These are phyloP conservation scores for Tolypocladium inflatum DNA, from an alignment of 2,329 filamentous ascomycete genomes.

Conservation along the genomic window DNA sequence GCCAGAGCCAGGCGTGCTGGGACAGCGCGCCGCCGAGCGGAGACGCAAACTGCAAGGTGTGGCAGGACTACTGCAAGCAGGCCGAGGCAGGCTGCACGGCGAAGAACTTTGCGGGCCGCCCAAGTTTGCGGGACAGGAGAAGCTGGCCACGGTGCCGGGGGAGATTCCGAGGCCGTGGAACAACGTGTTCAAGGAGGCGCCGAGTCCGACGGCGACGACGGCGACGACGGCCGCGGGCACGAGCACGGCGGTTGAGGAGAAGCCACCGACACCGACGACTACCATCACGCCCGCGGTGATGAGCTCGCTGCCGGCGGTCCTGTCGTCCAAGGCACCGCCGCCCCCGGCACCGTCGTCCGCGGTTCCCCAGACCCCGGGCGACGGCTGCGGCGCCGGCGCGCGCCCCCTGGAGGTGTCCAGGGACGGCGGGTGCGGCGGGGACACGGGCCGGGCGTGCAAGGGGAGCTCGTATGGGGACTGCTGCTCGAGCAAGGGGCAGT, in stretches of 20 bases:
- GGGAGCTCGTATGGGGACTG: conserved; percentile 32
- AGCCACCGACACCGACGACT: not conserved
- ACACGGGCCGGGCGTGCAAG: conserved; percentile 27
- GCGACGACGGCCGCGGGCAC: not conserved
- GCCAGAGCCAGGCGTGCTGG: conserved; percentile 52
- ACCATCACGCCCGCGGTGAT: not conserved
- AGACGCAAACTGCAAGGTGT: conserved; percentile 47
- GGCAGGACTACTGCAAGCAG: conserved; percentile 50
- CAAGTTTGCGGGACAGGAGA: conserved; percentile 25
- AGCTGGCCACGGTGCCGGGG: conserved; percentile 19
- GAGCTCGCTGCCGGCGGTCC: too few species aligned
- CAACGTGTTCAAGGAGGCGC: conserved; percentile 9
- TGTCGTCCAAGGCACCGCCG: too few species aligned
- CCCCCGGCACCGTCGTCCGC: too few species aligned
- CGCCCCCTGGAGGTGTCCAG: conserved; percentile 1
- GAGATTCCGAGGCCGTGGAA: conserved; percentile 22
- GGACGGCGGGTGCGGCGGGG: conserved; percentile 30
- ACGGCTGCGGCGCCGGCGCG: conserved; percentile 13
- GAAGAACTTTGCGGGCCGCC: conserved; percentile 36
- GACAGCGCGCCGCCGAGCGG: conserved; percentile 48
- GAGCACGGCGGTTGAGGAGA: not conserved
- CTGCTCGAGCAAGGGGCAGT: conserved; percentile 31
- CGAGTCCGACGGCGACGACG: conserved; percentile 3
- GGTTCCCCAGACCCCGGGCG: conserved; percentile 7
- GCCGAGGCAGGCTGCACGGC: conserved; percentile 34